Conservation (phyloP, 2,329 filamentous ascomycete genomes). For the Pezicula neosporulosa region DNA sequence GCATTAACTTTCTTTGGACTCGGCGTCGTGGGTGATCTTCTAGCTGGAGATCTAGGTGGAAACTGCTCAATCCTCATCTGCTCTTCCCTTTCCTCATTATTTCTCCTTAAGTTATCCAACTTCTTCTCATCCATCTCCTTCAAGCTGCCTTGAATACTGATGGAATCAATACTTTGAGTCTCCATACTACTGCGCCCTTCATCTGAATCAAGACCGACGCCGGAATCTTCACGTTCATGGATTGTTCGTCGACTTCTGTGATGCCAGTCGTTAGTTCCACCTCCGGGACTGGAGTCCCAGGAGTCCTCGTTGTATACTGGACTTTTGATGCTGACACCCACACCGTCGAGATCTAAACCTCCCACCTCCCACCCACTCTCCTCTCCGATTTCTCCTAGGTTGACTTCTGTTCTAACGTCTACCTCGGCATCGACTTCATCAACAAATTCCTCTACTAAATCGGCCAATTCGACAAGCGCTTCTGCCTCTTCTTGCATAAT, state of each 20-base stretch:
- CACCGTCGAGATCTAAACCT: not conserved
- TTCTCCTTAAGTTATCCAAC: not conserved
- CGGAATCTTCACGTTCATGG: not conserved
- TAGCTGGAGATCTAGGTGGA: too few species aligned
- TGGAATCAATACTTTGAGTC: too few species aligned
- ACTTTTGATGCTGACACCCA: not conserved
- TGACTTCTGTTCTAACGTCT: not conserved
- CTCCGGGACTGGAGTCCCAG: not conserved
- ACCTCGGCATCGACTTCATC: constrained; percentile 10
- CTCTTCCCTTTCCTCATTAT: not conserved
- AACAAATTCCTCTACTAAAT: constrained; percentile 14
- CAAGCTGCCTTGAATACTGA: not conserved
- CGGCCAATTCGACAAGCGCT: constrained; percentile 8
- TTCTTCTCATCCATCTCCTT: not conserved
- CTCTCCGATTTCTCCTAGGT: constrained; percentile 5
- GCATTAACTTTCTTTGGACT: not conserved
- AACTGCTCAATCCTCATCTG: too few species aligned
- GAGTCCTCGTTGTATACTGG: not conserved
- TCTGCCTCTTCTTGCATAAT: constrained; percentile 21
- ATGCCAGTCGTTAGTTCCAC: not conserved
- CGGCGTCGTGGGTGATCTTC: not conserved
- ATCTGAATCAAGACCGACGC: not conserved
- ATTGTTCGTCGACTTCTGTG: not conserved
- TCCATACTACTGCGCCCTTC: not conserved
- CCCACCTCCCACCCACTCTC: too few species aligned